phyloP scores from a whole-genome alignment of 352 stramenopile genomes.

The Globisporangium takayamanum region DNA sequence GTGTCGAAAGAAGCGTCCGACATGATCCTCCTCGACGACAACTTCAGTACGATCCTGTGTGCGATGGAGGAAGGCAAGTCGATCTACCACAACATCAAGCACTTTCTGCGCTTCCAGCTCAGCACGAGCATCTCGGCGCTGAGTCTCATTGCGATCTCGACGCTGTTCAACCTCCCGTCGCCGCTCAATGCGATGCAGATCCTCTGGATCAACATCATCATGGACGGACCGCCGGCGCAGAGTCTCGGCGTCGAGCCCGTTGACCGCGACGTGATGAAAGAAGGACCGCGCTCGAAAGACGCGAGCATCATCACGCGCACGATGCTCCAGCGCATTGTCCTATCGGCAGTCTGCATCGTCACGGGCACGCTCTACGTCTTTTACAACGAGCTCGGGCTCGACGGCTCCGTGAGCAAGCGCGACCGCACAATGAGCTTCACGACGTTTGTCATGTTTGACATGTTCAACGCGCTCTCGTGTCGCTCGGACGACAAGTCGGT shows the following conservation, averaged over 20 bases:
- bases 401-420: slow-evolving; percentile 88
- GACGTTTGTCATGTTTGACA: slow-evolving; percentile 98
- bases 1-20: slow-evolving; percentile 97
- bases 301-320: slow-evolving; percentile 69
- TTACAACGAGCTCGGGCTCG: slow-evolving; percentile 75
- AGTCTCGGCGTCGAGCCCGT: slow-evolving; percentile 86
- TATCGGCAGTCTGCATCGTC: slow-evolving; percentile 72
- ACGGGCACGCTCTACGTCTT: slow-evolving; percentile 80
- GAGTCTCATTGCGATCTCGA: slow-evolving; percentile 67
- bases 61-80: slow-evolving; percentile 93
- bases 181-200: slow-evolving; percentile 95
- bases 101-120: slow-evolving; percentile 96
- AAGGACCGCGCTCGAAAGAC: slow-evolving; percentile 69
- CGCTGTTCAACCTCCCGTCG: slow-evolving; percentile 52
- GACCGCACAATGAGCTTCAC: slow-evolving; percentile 99
- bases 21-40: slow-evolving; percentile 98
- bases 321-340: slow-evolving; percentile 65
- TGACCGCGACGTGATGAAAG: slow-evolving; percentile 81
- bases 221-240: slow-evolving; percentile 88
- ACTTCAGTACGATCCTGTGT: slow-evolving; percentile 94
- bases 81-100: slow-evolving; percentile 96
- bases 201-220: slow-evolving; percentile 98
- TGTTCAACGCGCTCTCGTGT: slow-evolving; percentile 97
- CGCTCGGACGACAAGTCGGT: slow-evolving; percentile 93
- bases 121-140: slow-evolving; percentile 94